phyloP scores from a whole-genome alignment of 192 early-diverging fungal species.

The Coemansia sp. region DNA sequence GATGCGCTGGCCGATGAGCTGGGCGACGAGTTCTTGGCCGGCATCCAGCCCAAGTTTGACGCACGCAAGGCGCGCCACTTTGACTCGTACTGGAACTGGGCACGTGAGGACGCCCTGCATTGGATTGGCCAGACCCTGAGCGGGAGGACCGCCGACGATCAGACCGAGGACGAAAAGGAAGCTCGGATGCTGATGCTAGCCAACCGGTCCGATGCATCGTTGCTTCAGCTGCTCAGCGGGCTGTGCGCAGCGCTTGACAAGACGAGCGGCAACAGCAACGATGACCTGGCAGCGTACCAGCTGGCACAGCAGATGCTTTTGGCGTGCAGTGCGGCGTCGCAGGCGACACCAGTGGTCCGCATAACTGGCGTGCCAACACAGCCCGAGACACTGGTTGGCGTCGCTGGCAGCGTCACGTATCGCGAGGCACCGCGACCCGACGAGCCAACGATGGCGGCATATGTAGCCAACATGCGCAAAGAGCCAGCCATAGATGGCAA shows the following conservation, averaged over 20 bases:
- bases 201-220: conserved; percentile 65
- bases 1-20: conserved; percentile 83
- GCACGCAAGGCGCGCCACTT: conserved; percentile 82
- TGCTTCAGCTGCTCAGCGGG: conserved; percentile 62
- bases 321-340: conserved; percentile 81
- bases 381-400: conserved; percentile 74
- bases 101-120: conserved; percentile 48
- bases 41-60: conserved; percentile 82
- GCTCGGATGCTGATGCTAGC: conserved; percentile 56
- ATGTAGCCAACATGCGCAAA: conserved; percentile 75
- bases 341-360: conserved; percentile 54
- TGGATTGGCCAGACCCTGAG: conserved; percentile 77
- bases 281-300: conserved; percentile 62
- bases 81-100: conserved; percentile 99
- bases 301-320: conserved; percentile 74
- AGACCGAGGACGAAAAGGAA: conserved; percentile 58
- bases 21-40: conserved; percentile 83
- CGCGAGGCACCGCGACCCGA: conserved; percentile 73
- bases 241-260: conserved; percentile 76
- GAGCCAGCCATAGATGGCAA: conserved; percentile 63
- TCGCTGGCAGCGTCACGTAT: conserved; percentile 75
- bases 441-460: conserved; percentile 79
- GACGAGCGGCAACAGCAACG: too few species aligned
- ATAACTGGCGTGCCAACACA: conserved; percentile 59
- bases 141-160: conserved; percentile 67